These are phyloP conservation scores for Globisporangium okanoganense DNA, from an alignment of 352 stramenopile genomes.

Conservation along the genomic window DNA sequence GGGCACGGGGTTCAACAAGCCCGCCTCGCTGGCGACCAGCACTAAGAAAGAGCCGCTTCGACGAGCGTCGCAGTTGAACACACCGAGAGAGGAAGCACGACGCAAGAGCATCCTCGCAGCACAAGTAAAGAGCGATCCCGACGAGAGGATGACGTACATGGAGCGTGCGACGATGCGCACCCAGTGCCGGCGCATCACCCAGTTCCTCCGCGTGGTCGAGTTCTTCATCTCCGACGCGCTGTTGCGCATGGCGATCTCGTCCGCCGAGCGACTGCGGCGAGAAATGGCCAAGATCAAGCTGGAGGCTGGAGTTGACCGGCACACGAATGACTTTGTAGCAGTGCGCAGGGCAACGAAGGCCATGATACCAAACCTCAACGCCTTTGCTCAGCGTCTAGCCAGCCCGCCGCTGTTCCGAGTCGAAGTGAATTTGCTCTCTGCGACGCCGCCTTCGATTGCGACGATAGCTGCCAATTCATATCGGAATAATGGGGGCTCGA, in stretches of 20 bases:
- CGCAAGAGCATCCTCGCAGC: conserved; percentile 19
- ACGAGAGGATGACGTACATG: conserved; percentile 92
- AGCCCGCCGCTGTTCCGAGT: conserved; percentile 65
- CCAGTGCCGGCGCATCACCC: conserved; percentile 88
- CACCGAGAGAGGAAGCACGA: conserved; percentile 12
- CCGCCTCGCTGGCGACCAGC: not conserved
- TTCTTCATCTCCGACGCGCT: conserved; percentile 85
- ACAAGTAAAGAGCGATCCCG: conserved; percentile 16
- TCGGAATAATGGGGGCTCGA: not conserved
- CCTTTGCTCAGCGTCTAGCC: not conserved
- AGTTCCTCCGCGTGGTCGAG: conserved; percentile 91
- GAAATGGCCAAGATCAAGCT: conserved; percentile 44
- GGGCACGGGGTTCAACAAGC: conserved; percentile 51
- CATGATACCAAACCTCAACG: not conserved
- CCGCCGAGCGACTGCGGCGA: conserved; percentile 32
- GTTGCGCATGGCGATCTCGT: conserved; percentile 66
- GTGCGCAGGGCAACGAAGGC: not conserved
- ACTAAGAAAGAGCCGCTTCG: not conserved
- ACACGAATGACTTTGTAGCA: not conserved
- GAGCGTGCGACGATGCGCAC: conserved; percentile 89
- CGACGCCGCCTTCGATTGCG: conserved; percentile 15
- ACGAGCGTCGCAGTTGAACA: conserved; percentile 8
- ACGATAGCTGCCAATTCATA: not conserved
- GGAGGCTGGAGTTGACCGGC: not conserved
- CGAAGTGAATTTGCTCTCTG: conserved; percentile 43